Percentiles rank a stretch among this genome's conserved stretches.
These are phyloP conservation scores for Dendrocalamus sinicus DNA, from an alignment of 176 grass and related monocot species.

Conservation along the genomic window DNA sequence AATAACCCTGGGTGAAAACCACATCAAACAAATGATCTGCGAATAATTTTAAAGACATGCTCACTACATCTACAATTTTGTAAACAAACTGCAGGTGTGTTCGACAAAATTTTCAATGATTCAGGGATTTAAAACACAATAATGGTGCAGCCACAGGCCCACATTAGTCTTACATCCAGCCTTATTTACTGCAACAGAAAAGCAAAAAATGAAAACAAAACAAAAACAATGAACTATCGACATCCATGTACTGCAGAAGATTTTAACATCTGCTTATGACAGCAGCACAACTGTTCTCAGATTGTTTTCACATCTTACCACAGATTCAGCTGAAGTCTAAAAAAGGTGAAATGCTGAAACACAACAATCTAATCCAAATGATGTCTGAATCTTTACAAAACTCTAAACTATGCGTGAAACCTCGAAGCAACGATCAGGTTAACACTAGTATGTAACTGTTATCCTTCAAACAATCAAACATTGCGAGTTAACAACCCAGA, in stretches of 20 bases:
- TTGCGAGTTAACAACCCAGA: background rate
- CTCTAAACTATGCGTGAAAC: background rate
- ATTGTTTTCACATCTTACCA: background rate
- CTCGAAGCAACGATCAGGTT: background rate
- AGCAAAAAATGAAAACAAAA: background rate
- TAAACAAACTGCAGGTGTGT: conserved; percentile 5
- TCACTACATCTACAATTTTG: background rate
- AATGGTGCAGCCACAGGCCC: background rate
- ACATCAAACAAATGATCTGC: background rate
- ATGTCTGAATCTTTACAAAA: background rate
- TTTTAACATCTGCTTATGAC: background rate
- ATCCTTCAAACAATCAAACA: background rate
- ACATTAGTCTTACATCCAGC: background rate
- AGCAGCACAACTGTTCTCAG: background rate
- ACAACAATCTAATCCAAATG: background rate
- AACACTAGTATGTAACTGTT: background rate
- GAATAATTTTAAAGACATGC: background rate
- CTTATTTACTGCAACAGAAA: background rate
- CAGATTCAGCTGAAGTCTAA: background rate
- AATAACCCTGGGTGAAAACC: conserved; percentile 1
- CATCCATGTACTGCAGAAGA: conserved; percentile 2
- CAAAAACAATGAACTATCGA: background rate
- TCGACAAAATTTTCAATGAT: background rate
- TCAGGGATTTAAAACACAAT: background rate
- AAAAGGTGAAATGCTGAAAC: background rate